Evolutionary conservation across 1,284 basidiomycete genomes (phyloP).

Genomic region (Ganoderma meredithae): DNA sequence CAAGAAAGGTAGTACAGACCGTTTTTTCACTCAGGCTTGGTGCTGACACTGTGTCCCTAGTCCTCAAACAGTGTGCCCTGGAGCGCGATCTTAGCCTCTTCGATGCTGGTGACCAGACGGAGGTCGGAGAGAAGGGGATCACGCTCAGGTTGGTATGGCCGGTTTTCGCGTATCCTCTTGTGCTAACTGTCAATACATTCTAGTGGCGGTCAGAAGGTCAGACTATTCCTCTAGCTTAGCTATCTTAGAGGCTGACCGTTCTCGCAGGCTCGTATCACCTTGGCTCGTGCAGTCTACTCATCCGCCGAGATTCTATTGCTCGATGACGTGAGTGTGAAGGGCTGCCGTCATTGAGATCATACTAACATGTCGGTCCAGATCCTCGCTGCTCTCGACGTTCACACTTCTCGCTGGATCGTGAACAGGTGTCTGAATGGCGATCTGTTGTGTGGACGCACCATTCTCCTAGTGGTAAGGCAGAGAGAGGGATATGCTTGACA

Average conservation of each 20-base stretch:
- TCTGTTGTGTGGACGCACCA: conserved; percentile 71
- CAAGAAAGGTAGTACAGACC: conserved; percentile 45
- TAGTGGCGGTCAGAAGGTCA: conserved; percentile 70
- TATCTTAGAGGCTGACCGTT: neutral
- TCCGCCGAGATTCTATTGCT: conserved; percentile 66
- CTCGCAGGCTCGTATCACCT: conserved; percentile 68
- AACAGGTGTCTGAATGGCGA: conserved; percentile 80
- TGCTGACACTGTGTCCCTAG: conserved; percentile 43
- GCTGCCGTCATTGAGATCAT: neutral
- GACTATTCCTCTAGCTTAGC: neutral
- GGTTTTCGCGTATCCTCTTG: neutral
- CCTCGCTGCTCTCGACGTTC: conserved; percentile 63
- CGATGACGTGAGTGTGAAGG: conserved; percentile 57
- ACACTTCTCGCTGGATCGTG: conserved; percentile 80
- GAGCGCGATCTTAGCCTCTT: conserved; percentile 72
- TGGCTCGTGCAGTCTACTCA: conserved; percentile 78
- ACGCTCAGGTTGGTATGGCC: conserved; percentile 52
- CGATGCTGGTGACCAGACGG: conserved; percentile 77
- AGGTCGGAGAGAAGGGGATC: conserved; percentile 72
- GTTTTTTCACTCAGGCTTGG: conserved; percentile 33
- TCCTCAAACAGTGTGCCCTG: conserved; percentile 69
- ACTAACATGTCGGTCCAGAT: conserved; percentile 37
- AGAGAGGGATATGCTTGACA: neutral
- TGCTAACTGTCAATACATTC: conserved; percentile 24
- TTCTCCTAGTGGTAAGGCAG: conserved; percentile 71